Base-by-base conservation (phyloP, 2,329 filamentous ascomycete species). In the Polytolypa hystricis region DNA sequence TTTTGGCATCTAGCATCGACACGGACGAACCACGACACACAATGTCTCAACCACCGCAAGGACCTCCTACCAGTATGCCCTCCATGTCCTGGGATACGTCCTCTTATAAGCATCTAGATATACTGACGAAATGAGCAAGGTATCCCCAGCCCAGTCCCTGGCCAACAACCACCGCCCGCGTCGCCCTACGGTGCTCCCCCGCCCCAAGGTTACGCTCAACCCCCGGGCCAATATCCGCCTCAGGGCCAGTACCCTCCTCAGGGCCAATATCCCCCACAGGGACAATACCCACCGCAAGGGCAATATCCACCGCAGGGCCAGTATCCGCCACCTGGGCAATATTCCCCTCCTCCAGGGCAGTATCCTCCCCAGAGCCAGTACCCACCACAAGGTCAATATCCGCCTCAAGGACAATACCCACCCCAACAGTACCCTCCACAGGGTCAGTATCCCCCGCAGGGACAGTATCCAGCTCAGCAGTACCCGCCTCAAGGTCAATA, bases 381-480 rank as follows among this genome's bases (percentile, higher is more conserved):
- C 23, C 39, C 37, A 2, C 42, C 39, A 2, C 28, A 11, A 15
- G 28, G 3, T 8, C 28, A 3, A 16, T 21, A 23, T 30, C 37
- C 23, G 5, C 34, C 35, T 10, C 35, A 44, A 15, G 43, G 41
- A 2, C 41, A 42, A 16, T 25, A 29, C 20, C 38, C 35, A 11
- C 38, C 38, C 5, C 39, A 40, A 14, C 42, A 44, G 27, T 41
- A 45, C 32, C 40, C 40, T 23, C 41, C 38, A 2, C 41, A 33
- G 23, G 41, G 39, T 10, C 38, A 46, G 19, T 42, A 46, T 25
- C 40, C 34, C 17, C 40, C 34, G 14, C 41, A 40, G 3, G 43
- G 41, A 7, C 41, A 45, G 15, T 38, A 38, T 26, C 29, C 29
- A 18, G 31, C 33, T 23, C 37, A 29, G 15, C 39, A 43, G 19